Percentiles rank a stretch among this genome's conserved stretches.
Evolutionary conservation across 1,284 basidiomycete species (phyloP).

Genomic region (Macrocystidia cucumis): DNA sequence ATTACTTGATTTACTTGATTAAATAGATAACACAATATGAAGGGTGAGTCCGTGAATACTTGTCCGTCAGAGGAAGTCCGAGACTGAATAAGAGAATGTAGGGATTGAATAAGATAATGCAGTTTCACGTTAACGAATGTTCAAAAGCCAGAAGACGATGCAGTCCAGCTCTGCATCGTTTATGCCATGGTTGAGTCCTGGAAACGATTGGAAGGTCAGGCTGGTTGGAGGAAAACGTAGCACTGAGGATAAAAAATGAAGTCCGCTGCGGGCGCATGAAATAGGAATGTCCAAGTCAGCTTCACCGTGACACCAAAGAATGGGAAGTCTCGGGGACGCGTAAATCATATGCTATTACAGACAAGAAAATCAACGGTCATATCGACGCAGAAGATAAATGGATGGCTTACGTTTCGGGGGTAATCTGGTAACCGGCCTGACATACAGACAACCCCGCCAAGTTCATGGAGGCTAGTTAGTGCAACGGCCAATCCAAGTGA

Average conservation of each 20-base stretch:
- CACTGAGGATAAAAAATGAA: conserved; percentile 22
- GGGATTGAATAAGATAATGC: too few species aligned
- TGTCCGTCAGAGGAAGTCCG: too few species aligned
- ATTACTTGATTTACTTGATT: too few species aligned
- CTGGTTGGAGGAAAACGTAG: conserved; percentile 17
- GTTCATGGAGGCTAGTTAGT: conserved; percentile 30
- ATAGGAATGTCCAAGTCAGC: conserved; percentile 29
- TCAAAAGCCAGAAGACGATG: conserved; percentile 16
- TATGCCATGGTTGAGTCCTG: conserved; percentile 26
- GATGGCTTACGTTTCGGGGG: conserved; percentile 22
- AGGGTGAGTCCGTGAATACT: too few species aligned
- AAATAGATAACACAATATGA: too few species aligned
- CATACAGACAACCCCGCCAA: conserved; percentile 34
- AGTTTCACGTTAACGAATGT: too few species aligned
- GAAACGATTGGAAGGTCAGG: conserved; percentile 23
- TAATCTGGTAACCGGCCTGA: conserved; percentile 36
- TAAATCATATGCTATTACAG: conserved; percentile 22
- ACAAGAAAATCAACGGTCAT: too few species aligned
- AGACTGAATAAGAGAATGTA: too few species aligned
- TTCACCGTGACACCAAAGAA: conserved; percentile 35
- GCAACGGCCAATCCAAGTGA: conserved; percentile 29
- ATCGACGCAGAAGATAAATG: too few species aligned
- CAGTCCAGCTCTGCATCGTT: conserved; percentile 27
- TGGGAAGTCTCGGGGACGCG: conserved; percentile 24
- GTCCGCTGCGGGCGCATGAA: conserved; percentile 23